Evolutionary conservation across 495 filamentous ascomycete species (phyloP).

Genomic region (Cryomyces minteri): DNA sequence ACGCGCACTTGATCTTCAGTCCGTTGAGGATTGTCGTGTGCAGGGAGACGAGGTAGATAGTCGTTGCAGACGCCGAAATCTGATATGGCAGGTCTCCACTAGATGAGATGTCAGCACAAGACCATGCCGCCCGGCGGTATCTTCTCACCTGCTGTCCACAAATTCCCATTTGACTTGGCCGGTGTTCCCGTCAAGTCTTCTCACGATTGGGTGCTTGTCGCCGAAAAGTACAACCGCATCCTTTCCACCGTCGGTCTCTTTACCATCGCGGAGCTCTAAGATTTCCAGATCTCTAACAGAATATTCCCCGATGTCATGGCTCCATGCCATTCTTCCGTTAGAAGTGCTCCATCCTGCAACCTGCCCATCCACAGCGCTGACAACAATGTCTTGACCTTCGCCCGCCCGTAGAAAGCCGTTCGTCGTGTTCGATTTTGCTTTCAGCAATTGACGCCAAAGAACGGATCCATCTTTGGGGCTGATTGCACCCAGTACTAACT

Average conservation of each 20-base stretch:
- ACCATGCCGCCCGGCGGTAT: neutral
- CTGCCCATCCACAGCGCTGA: conserved; percentile 45
- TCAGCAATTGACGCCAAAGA: conserved; percentile 68
- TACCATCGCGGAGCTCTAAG: conserved; percentile 46
- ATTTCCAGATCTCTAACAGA: conserved; percentile 64
- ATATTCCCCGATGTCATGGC: conserved; percentile 27
- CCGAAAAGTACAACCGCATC: conserved; percentile 55
- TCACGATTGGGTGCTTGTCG: conserved; percentile 34
- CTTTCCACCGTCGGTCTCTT: conserved; percentile 27
- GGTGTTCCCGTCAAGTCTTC: conserved; percentile 49
- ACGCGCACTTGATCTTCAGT: conserved; percentile 54
- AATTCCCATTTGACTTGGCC: conserved; percentile 69
- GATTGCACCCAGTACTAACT: conserved; percentile 64
- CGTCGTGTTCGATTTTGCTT: conserved; percentile 4
- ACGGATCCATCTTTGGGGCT: conserved; percentile 72
- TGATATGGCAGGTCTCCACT: conserved; percentile 58
- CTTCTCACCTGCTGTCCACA: conserved; percentile 35
- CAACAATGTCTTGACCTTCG: conserved; percentile 54
- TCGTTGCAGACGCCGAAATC: conserved; percentile 53
- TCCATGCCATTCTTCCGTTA: conserved; percentile 65
- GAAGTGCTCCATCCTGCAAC: conserved; percentile 72
- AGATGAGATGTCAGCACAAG: neutral
- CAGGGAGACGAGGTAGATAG: conserved; percentile 60
- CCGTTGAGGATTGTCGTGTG: conserved; percentile 46
- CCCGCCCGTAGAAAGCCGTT: conserved; percentile 46